Evolutionary conservation across 2,329 filamentous ascomycete genomes (phyloP).

Genomic region (Reticulascus tulasneorum): DNA sequence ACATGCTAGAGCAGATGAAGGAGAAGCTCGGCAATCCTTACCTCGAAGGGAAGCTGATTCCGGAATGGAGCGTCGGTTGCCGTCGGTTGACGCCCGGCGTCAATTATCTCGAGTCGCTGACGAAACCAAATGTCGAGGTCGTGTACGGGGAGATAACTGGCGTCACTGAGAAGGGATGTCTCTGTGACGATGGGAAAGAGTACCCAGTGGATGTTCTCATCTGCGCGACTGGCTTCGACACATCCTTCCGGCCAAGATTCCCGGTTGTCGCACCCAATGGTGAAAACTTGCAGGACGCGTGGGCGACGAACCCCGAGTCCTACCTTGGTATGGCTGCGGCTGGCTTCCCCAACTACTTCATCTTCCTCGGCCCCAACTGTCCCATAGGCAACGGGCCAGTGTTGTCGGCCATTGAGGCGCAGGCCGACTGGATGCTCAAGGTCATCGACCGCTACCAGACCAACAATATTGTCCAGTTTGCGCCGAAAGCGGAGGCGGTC

Average conservation of each 20-base stretch:
- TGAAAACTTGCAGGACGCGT: slow-evolving; percentile 22
- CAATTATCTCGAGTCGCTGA: slow-evolving; percentile 20
- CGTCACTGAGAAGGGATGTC: slow-evolving; percentile 22
- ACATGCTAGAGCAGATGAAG: slow-evolving; percentile 36
- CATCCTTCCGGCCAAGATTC: slow-evolving; percentile 28
- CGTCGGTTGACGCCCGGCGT: slow-evolving; percentile 19
- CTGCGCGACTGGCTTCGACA: slow-evolving; percentile 21
- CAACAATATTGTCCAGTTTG: slow-evolving; percentile 39
- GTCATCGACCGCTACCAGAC: slow-evolving; percentile 46
- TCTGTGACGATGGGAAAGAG: slow-evolving; percentile 21
- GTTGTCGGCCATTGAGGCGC: slow-evolving; percentile 38
- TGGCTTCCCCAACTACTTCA: slow-evolving; percentile 23
- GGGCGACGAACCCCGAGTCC: slow-evolving; percentile 20
- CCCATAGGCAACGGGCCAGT: slow-evolving; percentile 35
- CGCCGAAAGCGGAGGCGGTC: slow-evolving; percentile 41
- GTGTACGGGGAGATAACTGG: slow-evolving; percentile 31
- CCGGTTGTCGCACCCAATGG: slow-evolving; percentile 40
- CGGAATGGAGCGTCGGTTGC: slow-evolving; percentile 16
- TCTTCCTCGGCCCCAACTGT: slow-evolving; percentile 36
- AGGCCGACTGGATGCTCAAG: slow-evolving; percentile 47
- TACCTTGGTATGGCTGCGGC: slow-evolving; percentile 26
- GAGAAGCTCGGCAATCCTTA: slow-evolving; percentile 26
- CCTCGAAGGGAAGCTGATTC: slow-evolving; percentile 17
- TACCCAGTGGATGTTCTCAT: slow-evolving; percentile 21
- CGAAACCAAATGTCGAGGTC: slow-evolving; percentile 21